Evolutionary conservation across 331 rosid genomes (phyloP).

Genomic region (Pyrus hybrid): DNA sequence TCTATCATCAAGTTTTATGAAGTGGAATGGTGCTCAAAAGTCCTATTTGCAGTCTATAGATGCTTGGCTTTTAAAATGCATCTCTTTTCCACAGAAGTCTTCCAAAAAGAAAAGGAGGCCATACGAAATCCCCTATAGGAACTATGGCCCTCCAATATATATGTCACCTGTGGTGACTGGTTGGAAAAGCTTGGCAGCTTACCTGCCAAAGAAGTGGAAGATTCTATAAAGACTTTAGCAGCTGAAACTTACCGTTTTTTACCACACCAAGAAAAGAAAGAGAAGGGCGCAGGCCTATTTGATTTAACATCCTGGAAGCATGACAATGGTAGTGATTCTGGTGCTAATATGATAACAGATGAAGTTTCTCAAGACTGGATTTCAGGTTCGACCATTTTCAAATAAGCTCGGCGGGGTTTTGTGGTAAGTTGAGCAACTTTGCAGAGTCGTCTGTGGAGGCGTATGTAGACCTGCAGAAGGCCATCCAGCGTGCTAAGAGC

Average conservation of each 20-base stretch:
- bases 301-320: slow-evolving; percentile 30
- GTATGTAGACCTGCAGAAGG: slow-evolving; percentile 39
- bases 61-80: slow-evolving; percentile 78
- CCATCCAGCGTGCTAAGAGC: slow-evolving; percentile 28
- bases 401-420: slow-evolving; percentile 49
- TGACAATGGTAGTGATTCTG: slow-evolving; percentile 33
- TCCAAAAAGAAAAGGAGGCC: slow-evolving; percentile 41
- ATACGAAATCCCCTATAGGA: slow-evolving; percentile 9
- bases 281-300: slow-evolving; percentile 26
- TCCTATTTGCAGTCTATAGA: slow-evolving; percentile 54
- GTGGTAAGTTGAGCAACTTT: slow-evolving; percentile 38
- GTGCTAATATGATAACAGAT: slow-evolving; percentile 30
- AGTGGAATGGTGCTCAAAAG: slow-evolving; percentile 81
- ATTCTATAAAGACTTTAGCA: slow-evolving; percentile 47
- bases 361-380: slow-evolving; percentile 46
- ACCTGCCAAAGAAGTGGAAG: slow-evolving; percentile 27
- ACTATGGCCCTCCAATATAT: slow-evolving; percentile 68
- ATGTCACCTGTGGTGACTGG: slow-evolving; percentile 54
- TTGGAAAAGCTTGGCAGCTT: slow-evolving; percentile 30
- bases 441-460: slow-evolving; percentile 49
- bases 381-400: slow-evolving; percentile 53
- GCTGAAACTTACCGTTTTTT: slow-evolving; percentile 46
- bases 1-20: slow-evolving; percentile 52
- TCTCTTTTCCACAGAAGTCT: slow-evolving; percentile 32
- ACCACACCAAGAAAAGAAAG: slow-evolving; percentile 68